These are phyloP conservation scores for sunflower (Helianthus annuus) DNA, from an alignment of 129 eudicot species.

Conservation along the genomic window DNA sequence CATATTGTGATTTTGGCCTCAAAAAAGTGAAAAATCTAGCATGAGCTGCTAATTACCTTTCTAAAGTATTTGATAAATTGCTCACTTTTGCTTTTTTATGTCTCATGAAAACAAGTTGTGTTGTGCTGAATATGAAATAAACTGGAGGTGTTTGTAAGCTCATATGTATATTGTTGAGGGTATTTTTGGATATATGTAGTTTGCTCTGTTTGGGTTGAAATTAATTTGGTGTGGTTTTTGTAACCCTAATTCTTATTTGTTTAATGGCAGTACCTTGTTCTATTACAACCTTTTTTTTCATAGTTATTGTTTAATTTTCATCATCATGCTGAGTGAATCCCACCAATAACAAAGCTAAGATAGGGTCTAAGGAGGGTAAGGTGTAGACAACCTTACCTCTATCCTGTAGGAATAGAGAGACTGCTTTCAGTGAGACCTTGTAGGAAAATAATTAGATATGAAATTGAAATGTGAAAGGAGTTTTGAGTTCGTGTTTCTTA, in stretches of 20 bases:
- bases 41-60: no score
- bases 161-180: conserved; percentile 29
- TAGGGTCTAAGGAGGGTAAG: no score
- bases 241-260: conserved; percentile 32
- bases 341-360: no score
- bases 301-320: no score
- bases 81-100: conserved; percentile 32
- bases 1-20: conserved; percentile 42
- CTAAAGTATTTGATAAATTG: conserved; percentile 32
- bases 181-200: conserved; percentile 40
- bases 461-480: no score
- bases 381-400: no score
- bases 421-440: no score
- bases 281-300: not conserved
- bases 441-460: no score
- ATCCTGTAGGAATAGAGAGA: no score
- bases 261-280: conserved; percentile 19
- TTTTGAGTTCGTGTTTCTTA: no score
- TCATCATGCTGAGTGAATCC: no score
- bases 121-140: conserved; percentile 24
- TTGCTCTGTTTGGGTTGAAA: conserved; percentile 31
- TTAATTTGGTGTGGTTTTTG: conserved; percentile 30
- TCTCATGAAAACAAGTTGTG: conserved; percentile 37
- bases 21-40: no score
- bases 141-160: conserved; percentile 34